Percentiles rank a stretch among this genome's conserved stretches.
Conservation (phyloP, 768 basidiomycete genomes). For the Pholiota conissans region DNA sequence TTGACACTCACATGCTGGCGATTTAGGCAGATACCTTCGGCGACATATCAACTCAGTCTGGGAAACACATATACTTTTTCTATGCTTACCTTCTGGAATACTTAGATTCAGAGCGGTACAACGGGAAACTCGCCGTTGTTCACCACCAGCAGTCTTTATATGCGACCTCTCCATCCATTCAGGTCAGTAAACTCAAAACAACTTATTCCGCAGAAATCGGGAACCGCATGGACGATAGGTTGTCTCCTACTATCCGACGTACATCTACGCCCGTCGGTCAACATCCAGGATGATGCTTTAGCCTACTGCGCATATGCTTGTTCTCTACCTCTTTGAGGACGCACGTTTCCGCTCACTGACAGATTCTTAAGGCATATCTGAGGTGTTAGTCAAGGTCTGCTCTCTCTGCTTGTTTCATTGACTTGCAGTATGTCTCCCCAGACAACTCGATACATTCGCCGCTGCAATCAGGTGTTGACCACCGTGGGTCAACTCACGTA, state of each 20-base stretch:
- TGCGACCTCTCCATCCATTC: too few species aligned
- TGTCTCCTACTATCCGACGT: too few species aligned
- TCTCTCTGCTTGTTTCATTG: not conserved
- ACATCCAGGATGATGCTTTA: not conserved
- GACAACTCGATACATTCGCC: not conserved
- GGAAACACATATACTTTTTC: not conserved
- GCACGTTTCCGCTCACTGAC: not conserved
- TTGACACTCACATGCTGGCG: too few species aligned
- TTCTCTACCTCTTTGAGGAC: not conserved
- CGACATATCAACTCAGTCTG: not conserved
- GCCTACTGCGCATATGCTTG: not conserved
- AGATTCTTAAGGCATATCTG: not conserved
- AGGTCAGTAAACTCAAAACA: too few species aligned
- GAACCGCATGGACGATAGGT: too few species aligned
- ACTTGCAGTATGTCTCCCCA: not conserved
- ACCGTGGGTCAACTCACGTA: not conserved
- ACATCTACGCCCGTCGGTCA: not conserved
- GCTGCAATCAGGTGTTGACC: not conserved
- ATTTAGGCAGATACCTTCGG: not conserved
- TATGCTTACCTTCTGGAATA: too few species aligned
- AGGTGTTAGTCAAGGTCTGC: not conserved
- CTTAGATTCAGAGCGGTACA: too few species aligned
- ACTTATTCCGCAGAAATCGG: not conserved
- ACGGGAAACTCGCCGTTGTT: too few species aligned
- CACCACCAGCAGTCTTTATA: too few species aligned